Evolutionary conservation across 257 asterid genomes (phyloP), one percentile per base, ranked within the genome.

Genomic region (Linderniella brevidens): DNA sequence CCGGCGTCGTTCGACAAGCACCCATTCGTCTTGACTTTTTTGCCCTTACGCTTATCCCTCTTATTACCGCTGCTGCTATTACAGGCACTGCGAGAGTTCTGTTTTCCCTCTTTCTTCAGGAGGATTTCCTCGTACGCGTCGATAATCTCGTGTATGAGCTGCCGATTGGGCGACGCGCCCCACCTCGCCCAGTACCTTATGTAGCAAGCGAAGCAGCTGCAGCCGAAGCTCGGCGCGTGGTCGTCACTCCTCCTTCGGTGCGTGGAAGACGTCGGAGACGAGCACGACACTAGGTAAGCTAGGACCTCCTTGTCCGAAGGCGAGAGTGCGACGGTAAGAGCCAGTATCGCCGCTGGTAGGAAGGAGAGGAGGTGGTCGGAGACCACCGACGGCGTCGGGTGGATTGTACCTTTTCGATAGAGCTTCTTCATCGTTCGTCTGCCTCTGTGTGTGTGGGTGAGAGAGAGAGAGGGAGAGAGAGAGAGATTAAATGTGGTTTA

Each of bases 161-260:
- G 76, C 11, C 87, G 75, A 52, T 79, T 79, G 8, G 87, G 79
- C 35, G 94, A 82, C 0, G 82, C 49, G 39, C 78, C 82, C 94
- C 94, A 82, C 59, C 64, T 69, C 1, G 53, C 79, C 94, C 94
- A 82, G 35, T 76, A 82, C 48, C 71, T 64, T 72, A 57, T 76
- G 42, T 82, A 82, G 58, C 94, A 82, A 11, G 75, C 63, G 71
- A 82, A 82, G 68, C 94, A 79, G 68, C 43, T 56, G 67, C 93
- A 81, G 68, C 46, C 65, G 47, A 75, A 78, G 54, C 70, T 67
- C 17, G 72, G 57, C 6, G 73, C 55, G 55, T 82, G 90, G 78
- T 78, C 79, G 58, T 52, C 62, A 46, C 69, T 64, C 49, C 75
- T 66, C 53, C 48, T 64, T 44, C 13, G 15, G 43, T 39, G 13